Base-by-base conservation (phyloP, 192 early-diverging fungal species). In the Lobosporangium transversale region DNA sequence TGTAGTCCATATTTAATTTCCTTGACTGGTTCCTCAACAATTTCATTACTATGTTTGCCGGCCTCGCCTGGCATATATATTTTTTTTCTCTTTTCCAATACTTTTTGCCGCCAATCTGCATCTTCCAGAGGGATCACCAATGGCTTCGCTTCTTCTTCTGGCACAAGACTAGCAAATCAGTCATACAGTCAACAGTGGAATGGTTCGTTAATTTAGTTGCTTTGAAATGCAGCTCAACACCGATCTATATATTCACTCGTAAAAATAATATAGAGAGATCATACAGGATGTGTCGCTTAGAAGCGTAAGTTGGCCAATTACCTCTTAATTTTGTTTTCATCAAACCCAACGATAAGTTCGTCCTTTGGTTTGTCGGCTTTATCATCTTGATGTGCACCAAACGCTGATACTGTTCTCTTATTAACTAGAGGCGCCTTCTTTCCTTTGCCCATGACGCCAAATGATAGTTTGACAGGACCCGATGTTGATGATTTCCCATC, bases 321-420 rank as follows among this genome's bases (percentile, higher is more conserved):
- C 81, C 71, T 76, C 47, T 78, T 60, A 26, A 80, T 62, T 50
- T 68, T 81, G 36, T 86, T 86, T 36, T 73, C 83, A 53, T 85
- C 83, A 11, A 86, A 58, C 14, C 83, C 85, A 37, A 58, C 36
- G 44, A 86, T 70, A 23, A 80, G 58, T 43, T 86, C 83, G 18
- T 73, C 75, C 35, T 68, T 50, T 1, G 62, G 60, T 1, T 29
- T 33, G 11, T 83, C 79, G 15, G 37, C 58, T 11, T 76, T 69
- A 15, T 81, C 80, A 20, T 82, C 84, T 36, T 83, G 63, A 48
- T 68, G 40, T 40, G 8, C 37, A 35, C 73, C 75, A 58, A 86
- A 82, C 15, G 64, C 73, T n/a, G 55, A 2, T 0, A 26, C 26
- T 4, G 31, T 30, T 0, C 58, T 56, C 31, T 57, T 66, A 33